Base-by-base conservation (phyloP, 257 asterid species). In the Nicotiana tabacum region DNA sequence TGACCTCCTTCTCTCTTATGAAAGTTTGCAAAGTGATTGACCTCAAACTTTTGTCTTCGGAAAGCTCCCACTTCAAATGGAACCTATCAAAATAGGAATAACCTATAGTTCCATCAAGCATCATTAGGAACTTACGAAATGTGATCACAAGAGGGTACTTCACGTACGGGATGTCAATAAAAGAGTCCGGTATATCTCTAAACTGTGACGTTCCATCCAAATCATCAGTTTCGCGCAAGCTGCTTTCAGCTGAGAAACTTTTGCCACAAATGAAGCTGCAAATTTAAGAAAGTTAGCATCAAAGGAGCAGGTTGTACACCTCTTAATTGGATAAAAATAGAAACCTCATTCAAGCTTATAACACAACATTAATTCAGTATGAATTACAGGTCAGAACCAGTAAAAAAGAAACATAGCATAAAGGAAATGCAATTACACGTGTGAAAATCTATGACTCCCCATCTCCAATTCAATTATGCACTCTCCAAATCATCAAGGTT, bases 101-200 rank as follows among this genome's bases (percentile, higher is more conserved):
- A 9, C 90, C 89, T 16, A 91, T 35, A 43, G 93, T 87, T 43
- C 94, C 96, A 37, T 93, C 97, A 4, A 93, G 91, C 97, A 91
- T 93, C 94, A 93, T 85, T 65, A 93, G 35, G 77, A 93, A 91
- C 83, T 93, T 91, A n/a, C 84, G 92, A 72, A 93, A 93, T 27
- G 96, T 93, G 65, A 93, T 85, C 13, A 93, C 91, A 5, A 93
- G 92, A 30, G 96, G 97, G 82, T 88, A 91, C 81, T 85, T 87
- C 46, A 85, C 83, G 13, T 83, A 81, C 10, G 87, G 82, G 78
- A 91, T 87, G 82, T 87, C 89, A 53, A 85, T 18, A 85, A 93
- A 87, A 1, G 94, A 81, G 85, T 91, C 90, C 0, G 94, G 97
- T 29, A 93, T 85, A 61, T 87, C 94, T 76, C 82, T 88, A 33